Evolutionary conservation across 2,329 filamentous ascomycete genomes (phyloP), one percentile per base, ranked within the genome.

Genomic region (Aspergillus puulaauensis): DNA sequence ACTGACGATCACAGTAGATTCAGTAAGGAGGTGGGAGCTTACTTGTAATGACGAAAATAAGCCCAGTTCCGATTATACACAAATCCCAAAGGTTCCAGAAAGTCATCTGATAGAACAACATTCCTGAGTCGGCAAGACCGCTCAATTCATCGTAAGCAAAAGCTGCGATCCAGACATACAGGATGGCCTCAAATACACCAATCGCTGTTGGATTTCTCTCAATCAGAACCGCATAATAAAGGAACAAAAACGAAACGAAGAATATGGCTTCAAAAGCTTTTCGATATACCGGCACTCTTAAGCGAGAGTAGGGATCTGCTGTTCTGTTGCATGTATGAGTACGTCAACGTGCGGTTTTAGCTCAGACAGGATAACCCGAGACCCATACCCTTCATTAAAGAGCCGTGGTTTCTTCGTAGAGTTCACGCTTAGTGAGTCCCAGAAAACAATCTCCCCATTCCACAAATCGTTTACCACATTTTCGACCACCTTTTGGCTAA

Each of bases 91-190:
- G 70, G 63, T 89, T 90, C 90, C 90, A 95, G 51, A 96, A 87
- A 67, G 95, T 90, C 8, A 89, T 86, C 5, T 89, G 85, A 68
- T 96, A 96, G 68, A 96, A 96, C 39, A 93, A 84, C 33, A 90
- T 88, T 0, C 93, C 93, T 1, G 93, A 91, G 76, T 97, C 91
- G 52, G 86, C 83, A 77, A 91, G 91, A 67, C 96, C 91, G 66
- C 89, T 90, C 57, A 95, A 79, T 74, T 93, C 92, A 65, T 96
- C 92, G 68, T 95, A 96, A 40, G 90, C 86, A 77, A 96, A 96
- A 7, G 91, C 89, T 4, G 87, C 86, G 65, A 96, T 88, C 90
- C 91, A 96, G 51, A 96, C 74, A 70, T 93, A 95, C 43, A 97
- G 82, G 15, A 90, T 70, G 2, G 88, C 76, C 71, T 97, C 92